phyloP scores from a whole-genome alignment of 805 yeast species.

The Candida caryicola region DNA sequence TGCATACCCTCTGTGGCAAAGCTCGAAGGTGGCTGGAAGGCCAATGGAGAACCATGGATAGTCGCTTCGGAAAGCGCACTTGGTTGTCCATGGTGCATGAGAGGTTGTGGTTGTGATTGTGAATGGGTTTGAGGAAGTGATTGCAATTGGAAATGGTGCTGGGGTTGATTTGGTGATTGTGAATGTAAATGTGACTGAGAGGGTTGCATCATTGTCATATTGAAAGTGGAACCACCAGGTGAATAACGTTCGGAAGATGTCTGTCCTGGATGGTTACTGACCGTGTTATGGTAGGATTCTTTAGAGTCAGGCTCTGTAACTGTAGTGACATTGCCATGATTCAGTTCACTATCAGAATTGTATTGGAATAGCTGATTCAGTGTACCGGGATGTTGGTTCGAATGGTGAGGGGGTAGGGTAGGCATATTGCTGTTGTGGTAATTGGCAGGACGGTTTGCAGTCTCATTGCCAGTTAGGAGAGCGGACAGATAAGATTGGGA shows the following conservation, averaged over 20 bases:
- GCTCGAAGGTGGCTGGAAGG: not conserved
- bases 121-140: constrained; percentile 1
- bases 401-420: constrained; percentile 1
- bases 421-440: not conserved
- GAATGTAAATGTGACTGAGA: not conserved
- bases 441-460: not conserved
- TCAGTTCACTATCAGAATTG: constrained; percentile 10
- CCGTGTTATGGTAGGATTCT: constrained; percentile 12
- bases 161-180: constrained; percentile 1
- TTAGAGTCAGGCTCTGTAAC: constrained; percentile 11
- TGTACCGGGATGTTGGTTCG: constrained; percentile 2
- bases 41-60: not conserved
- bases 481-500: too few species aligned
- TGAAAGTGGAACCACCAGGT: constrained; percentile 8
- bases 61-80: not conserved
- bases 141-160: not conserved
- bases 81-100: not conserved
- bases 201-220: constrained; percentile 1
- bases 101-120: not conserved
- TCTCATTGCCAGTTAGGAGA: not conserved
- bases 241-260: constrained; percentile 6
- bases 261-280: constrained; percentile 4
- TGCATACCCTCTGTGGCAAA: not conserved
- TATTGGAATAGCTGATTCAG: constrained; percentile 3
- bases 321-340: constrained; percentile 3